Base-by-base conservation (phyloP, 2,329 filamentous ascomycete species). In the Penicillium sp. region DNA sequence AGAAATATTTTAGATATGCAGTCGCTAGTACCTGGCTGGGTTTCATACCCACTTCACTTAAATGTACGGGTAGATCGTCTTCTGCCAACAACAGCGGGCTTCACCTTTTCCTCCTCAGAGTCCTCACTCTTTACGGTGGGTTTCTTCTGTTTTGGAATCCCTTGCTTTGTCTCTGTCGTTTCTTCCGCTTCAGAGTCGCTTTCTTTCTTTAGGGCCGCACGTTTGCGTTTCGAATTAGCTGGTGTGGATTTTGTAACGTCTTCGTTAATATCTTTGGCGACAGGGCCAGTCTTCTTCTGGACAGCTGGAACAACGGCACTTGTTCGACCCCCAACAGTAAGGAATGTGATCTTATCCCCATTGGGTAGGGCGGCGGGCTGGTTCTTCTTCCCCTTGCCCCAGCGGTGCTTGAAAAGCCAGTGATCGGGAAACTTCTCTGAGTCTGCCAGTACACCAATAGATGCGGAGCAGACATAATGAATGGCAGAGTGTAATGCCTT, bases 261-360 rank as follows among this genome's bases (percentile, higher is more conserved):
- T 30, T 70, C 67, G 3, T 66, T 73, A n/a, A 78, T 69, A 57
- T 84, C 83, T 5, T 79, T 82, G 17, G 82, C 78, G 16, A 85
- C 82, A 31, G 79, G 76, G 1, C 80, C 84, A 2, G 83, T 86
- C 79, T 96, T 96, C 78, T 91, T 96, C 77, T 97, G 94, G 28
- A 94, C 77, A 12, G 81, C 85, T 0, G 91, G 91, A 0, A 95
- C 91, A 50, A 93, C 88, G 45, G 92, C 96, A 67, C 90, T 96
- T 4, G 94, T 97, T 43, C 94, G 81, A 2, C 93, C 92, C 0
- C 93, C 93, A 0, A 97, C 93, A 0, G 88, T 97, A 46, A 97
- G 75, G 68, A 93, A 94, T 0, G 86, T 85, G 43, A 97, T 87
- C 73, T 88, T 91, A 60, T 91, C 88, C 0, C 94, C 94, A 61